Evolutionary conservation across 2,329 filamentous ascomycete genomes (phyloP).

Genomic region (Sclerotinia sclerotiorum): DNA sequence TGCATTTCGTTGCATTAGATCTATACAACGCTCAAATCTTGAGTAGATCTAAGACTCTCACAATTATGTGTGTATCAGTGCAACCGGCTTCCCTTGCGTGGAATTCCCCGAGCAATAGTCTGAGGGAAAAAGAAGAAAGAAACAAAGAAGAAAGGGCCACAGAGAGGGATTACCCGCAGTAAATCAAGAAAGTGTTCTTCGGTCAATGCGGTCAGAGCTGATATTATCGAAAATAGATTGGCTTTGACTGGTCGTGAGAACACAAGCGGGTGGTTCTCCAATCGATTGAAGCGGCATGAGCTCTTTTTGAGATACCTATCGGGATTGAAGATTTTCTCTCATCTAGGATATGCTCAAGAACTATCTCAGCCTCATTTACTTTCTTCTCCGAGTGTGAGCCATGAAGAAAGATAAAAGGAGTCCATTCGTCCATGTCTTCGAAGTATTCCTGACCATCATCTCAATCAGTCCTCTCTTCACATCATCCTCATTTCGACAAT

Average conservation of each 20-base stretch:
- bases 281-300: conserved; percentile 4
- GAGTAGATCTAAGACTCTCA: conserved; percentile 19
- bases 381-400: conserved; percentile 18
- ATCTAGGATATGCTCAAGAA: conserved; percentile 12
- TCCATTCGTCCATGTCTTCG: conserved; percentile 16
- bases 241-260: conserved; percentile 20
- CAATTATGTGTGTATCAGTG: conserved; percentile 17
- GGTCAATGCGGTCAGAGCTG: conserved; percentile 18
- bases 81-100: conserved; percentile 20
- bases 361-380: conserved; percentile 18
- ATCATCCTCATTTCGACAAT: neutral
- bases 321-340: conserved; percentile 10
- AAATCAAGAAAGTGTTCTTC: conserved; percentile 14
- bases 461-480: conserved; percentile 10
- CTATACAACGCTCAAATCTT: conserved; percentile 10
- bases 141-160: conserved; percentile 4
- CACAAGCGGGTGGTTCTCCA: conserved; percentile 15
- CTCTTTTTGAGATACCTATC: conserved; percentile 16
- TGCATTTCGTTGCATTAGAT: conserved; percentile 19
- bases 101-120: conserved; percentile 16
- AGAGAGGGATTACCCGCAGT: conserved; percentile 17
- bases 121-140: conserved; percentile 13
- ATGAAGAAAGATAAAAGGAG: conserved; percentile 22
- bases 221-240: conserved; percentile 21
- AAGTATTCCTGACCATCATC: conserved; percentile 13